These are phyloP conservation scores for Hanseniaspora vineae DNA, from an alignment of 805 yeast genomes.

Conservation along the genomic window DNA sequence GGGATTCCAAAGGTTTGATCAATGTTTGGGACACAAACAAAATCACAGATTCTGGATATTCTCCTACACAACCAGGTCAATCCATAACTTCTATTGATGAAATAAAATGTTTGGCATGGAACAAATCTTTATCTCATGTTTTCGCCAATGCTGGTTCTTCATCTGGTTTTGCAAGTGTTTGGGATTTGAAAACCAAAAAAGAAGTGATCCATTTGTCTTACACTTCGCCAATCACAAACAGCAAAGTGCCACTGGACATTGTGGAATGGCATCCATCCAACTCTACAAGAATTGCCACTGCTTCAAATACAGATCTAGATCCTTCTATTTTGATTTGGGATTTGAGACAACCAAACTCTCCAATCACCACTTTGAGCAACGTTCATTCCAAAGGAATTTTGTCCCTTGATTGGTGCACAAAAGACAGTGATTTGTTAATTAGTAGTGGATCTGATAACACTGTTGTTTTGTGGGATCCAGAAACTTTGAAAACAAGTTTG, in stretches of 20 bases:
- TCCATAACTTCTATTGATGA: conserved; percentile 74
- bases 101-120: conserved; percentile 78
- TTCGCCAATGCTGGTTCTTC: conserved; percentile 74
- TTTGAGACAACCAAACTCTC: conserved; percentile 84
- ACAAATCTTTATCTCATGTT: conserved; percentile 67
- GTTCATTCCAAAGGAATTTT: conserved; percentile 86
- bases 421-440: conserved; percentile 63
- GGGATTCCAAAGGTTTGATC: conserved; percentile 82
- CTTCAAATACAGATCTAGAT: conserved; percentile 65
- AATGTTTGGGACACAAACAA: conserved; percentile 79
- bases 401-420: conserved; percentile 86
- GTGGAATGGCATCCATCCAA: conserved; percentile 93
- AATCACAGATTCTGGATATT: conserved; percentile 30
- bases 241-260: conserved; percentile 57
- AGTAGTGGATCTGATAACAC: conserved; percentile 91
- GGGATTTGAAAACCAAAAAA: conserved; percentile 82
- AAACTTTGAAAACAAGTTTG: conserved; percentile 37
- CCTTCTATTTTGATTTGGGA: conserved; percentile 89
- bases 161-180: conserved; percentile 77
- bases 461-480: conserved; percentile 84
- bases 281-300: conserved; percentile 78
- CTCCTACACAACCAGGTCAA: conserved; percentile 53
- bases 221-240: conserved; percentile 34
- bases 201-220: conserved; percentile 81
- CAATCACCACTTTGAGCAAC: conserved; percentile 46